Evolutionary conservation across 2,329 filamentous ascomycete species (phyloP), one percentile per base, ranked within the genome.

Genomic region (Fusarium sp.): DNA sequence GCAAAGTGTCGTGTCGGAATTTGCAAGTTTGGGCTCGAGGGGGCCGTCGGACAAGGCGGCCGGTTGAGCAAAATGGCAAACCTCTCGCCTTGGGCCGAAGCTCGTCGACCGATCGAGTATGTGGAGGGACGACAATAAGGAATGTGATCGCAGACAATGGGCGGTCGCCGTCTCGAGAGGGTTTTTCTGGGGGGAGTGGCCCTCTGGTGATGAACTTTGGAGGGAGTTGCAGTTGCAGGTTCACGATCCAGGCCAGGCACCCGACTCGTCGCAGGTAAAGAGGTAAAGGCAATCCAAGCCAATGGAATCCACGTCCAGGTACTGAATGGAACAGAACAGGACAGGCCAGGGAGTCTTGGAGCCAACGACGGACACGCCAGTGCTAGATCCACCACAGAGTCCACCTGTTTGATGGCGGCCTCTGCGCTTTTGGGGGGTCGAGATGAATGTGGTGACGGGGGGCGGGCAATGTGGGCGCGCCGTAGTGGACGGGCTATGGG

Each of bases 211-310:
- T 72, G 62, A 54, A 70, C 47, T 73, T 69, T 60, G 53, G 65
- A 73, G 53, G 59, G 72, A 75, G 74, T 75, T 76, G 71, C 68
- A 74, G 74, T 76, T 76, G 71, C 63, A 76, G 74, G 74, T 76
- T 76, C 74, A 76, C 74, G 72, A 76, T 76, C 72, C 64, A 71
- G 52, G 64, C 60, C 72, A 74, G 70, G 71, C 63, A 72, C 70
- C 61, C 44, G 44, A 72, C 70, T 72, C 49, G 60, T 72, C 63
- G 56, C 70, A 60, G 60, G 63, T 68, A 68, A 62, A 76, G 74
- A 75, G 56, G 60, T 52, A 65, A 67, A 69, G 54, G 61, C 31
- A 46, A 73, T 59, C 64, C 68, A 72, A 61, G 45, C 55, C 61
- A 64, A 63, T 65, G 55, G 50, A 60, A 62, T 70, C 50, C 64